Evolutionary conservation across 805 yeast species (phyloP).

Genomic region (Myxozyma nipponensis): DNA sequence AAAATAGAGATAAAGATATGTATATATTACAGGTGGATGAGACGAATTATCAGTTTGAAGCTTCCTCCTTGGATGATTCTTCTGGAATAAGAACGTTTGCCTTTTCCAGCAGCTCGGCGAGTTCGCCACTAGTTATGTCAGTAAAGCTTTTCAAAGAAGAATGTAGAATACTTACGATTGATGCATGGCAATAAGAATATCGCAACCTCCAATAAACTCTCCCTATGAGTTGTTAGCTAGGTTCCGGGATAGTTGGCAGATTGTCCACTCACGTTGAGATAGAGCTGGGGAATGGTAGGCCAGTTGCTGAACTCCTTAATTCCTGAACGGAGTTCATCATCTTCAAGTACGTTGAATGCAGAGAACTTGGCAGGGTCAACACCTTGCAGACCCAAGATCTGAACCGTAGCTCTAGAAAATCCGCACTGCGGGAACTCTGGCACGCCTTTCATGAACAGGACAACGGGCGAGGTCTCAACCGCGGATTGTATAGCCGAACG

Average conservation of each 20-base stretch:
- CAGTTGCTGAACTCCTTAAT: constrained; percentile 92
- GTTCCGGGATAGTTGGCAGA: too few species aligned
- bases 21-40: neutral
- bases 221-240: constrained; percentile 39
- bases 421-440: constrained; percentile 99
- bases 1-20: neutral
- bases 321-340: constrained; percentile 88
- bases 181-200: constrained; percentile 87
- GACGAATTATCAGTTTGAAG: neutral
- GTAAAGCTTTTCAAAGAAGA: neutral
- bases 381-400: constrained; percentile 90
- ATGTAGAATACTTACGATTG: constrained; percentile 40
- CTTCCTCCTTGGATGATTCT: neutral
- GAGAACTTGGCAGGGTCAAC: constrained; percentile 96
- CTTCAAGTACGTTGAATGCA: constrained; percentile 94
- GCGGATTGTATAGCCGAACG: constrained; percentile 82
- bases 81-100: constrained; percentile 54
- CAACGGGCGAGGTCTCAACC: constrained; percentile 85
- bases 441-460: constrained; percentile 96
- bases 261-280: constrained; percentile 52
- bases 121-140: constrained; percentile 61
- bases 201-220: constrained; percentile 97
- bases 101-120: constrained; percentile 74
- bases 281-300: constrained; percentile 98
- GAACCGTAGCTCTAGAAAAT: constrained; percentile 91